Evolutionary conservation across 805 yeast species (phyloP), one percentile per base, ranked within the genome.

Genomic region (Candida michaelii): DNA sequence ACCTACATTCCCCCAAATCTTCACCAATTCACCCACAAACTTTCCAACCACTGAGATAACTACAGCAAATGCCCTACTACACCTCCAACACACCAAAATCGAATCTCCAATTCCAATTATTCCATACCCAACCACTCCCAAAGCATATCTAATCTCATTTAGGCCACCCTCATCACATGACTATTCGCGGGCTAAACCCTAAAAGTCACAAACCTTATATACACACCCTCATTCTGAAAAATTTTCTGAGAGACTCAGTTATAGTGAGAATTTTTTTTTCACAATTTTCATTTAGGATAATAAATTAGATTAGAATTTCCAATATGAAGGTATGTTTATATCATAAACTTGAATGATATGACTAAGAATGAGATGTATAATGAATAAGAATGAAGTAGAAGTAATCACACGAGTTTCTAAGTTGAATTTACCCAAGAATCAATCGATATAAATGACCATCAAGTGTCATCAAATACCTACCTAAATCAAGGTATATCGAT

Each of bases 281-380:
- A 32, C 23, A 34, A 38, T 34, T 42, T 43, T 39, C 36, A 38
- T 33, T 13, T 31, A 49, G 41, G 44, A 37, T 46, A 41, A 60
- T 21, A 45, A 39, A 25, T 30, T 39, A 21, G 25, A 32, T 18
- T 54, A 60, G 58, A 58, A 57, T 33, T 60, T 56, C 57, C 70
- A 69, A 63, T 58, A 69, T 69, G 74, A 69, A 69, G 72, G 73
- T 67, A 67, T 67, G 73, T 67, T 36, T 23, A 14, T 29, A 38
- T 38, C 16, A 30, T 17, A 7, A 25, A 25, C 6, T 5, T 11
- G 5, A 11, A 25, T 25, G 29, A 25, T 25, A 25, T 25, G 29
- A 25, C 29, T 25, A 25, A 7, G 13, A 11, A 4, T 7, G 29
- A 12, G 11, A n/a, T 25, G 11, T 11, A 25, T n/a, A 11, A 25